phyloP scores from a whole-genome alignment of 495 filamentous ascomycete species.

The Daldinia caldariorum region DNA sequence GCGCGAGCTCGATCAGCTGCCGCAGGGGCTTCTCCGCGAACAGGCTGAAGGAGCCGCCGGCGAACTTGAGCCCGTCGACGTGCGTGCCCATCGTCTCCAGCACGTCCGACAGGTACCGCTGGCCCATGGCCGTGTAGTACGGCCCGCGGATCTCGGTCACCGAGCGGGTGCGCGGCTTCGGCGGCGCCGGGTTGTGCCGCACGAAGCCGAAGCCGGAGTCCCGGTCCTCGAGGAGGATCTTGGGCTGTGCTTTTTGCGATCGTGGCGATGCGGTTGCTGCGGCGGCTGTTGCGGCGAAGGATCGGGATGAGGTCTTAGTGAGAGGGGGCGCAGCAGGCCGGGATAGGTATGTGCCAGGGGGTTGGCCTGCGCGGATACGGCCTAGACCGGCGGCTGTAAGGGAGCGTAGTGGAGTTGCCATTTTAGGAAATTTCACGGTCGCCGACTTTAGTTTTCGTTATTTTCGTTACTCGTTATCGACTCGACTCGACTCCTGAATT shows the following conservation, averaged over 20 bases:
- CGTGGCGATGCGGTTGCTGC: neutral
- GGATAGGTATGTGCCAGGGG: neutral
- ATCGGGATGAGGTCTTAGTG: too few relatives aligned
- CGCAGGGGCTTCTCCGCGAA: slow-evolving; percentile 59
- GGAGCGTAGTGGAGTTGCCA: slow-evolving; percentile 33
- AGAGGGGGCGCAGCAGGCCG: neutral
- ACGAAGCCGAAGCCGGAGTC: slow-evolving; percentile 64
- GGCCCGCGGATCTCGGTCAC: slow-evolving; percentile 68
- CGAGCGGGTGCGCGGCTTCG: slow-evolving; percentile 60
- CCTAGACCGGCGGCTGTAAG: slow-evolving; percentile 23
- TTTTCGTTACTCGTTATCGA: neutral
- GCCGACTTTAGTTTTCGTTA: neutral
- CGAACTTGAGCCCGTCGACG: slow-evolving; percentile 68
- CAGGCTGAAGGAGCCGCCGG: slow-evolving; percentile 66
- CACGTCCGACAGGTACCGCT: slow-evolving; percentile 61
- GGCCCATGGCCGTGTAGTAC: slow-evolving; percentile 66
- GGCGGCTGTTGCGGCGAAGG: slow-evolving; percentile 19
- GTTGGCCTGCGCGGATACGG: slow-evolving; percentile 8
- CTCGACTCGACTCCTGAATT: neutral
- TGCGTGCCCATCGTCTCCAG: slow-evolving; percentile 66
- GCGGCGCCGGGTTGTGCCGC: slow-evolving; percentile 60
- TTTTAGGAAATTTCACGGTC: slow-evolving; percentile 21
- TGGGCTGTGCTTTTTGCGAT: slow-evolving; percentile 8
- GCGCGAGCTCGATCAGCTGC: slow-evolving; percentile 64
- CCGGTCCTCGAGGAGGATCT: slow-evolving; percentile 60